Base-by-base conservation (phyloP, 148 eudicot genomes). In the Diospyros kaki region DNA sequence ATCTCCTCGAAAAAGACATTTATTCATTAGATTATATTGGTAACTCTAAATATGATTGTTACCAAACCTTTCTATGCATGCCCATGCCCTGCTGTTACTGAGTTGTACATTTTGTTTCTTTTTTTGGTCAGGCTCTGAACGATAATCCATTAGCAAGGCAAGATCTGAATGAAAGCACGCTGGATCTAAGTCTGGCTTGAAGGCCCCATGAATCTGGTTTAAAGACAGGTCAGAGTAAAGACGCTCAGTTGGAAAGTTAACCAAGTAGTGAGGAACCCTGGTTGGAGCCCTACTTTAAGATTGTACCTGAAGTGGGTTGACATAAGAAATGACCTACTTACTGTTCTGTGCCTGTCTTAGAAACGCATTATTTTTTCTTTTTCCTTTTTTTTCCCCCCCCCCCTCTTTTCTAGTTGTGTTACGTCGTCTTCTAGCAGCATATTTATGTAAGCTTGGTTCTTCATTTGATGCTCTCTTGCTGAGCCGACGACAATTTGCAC, bases 171-270 rank as follows among this genome's bases (percentile, higher is more conserved):
- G 90, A 81, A 54, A 85, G 91, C 81, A 86, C 87, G 4, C 75
- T 93, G 87, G 93, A 88, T 74, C 80, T 92, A 81, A 84, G 91
- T 78, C 58, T 91, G 61, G 89, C 88, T 52, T 78, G 87, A 86
- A 88, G 85, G 18, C 80, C 87, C 11, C 81, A 70, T 40, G 94
- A 89, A 71, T 71, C 86, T 1, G 85, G 83, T 77, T 69, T 76
- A n/a, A 86, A 79, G 77, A 45, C 70, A 50, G 81, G 74, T 68
- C 73, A 74, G 51, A 75, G 42, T 43, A 78, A 72, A 48, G 83
- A 83, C 6, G 75, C 50, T 9, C 75, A 73, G 59, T 48, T 54
- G 18, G 63, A 79, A 69, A 63, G 77, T 64, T 14, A 67, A 70
- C 41, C 68, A 58, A 45, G 72, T 11, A 66, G 63, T 70, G 44